Evolutionary conservation across 78 protist species (phyloP), one percentile per base, ranked within the genome.

Genomic region (Planoprotostelium fungivorum): DNA sequence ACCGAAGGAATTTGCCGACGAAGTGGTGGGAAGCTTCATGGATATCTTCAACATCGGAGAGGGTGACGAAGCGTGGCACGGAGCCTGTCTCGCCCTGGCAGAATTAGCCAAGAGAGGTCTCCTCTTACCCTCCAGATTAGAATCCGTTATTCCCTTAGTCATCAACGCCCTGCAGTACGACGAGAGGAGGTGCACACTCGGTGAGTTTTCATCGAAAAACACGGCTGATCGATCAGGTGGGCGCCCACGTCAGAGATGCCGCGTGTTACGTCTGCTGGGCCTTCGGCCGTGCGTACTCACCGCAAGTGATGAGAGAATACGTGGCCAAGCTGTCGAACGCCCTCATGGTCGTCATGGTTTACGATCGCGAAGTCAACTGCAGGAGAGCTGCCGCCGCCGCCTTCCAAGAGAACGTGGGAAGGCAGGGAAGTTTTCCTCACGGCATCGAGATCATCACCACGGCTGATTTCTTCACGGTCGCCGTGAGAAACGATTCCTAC

Each of bases 381-480:
- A 88, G 99, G 23, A 93, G 99, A 37, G 99, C 99, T 0, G 99
- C 99, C 31, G 36, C 98, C 0, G 99, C 99, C 1, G 99, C 99
- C 34, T 97, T 97, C 89, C 99, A 98, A 94, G 99, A 98, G 88
- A 89, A 89, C 83, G 99, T 98, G 39, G 99, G 99, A 0, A 91
- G 99, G 38, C 98, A 96, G 89, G 99, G 98, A 28, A 88, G 0
- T 38, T 91, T 97, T 35, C 98, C 99, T 16, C 95, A 97, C 87
- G 99, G 99, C 29, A 96, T 98, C 84, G 99, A 94, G 34, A 89
- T 97, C 36, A 93, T 97, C 10, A 91, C 95, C 1, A 23, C 25
- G 1, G 97, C 98, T 5, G 99, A 99, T 92, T 99, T 94, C 93
- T 96, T 94, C 88, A 1, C 98, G 0, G 94, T 99, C 31, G 96